Conservation (phyloP, 2,329 filamentous ascomycete genomes). For the Chaetothyriales sp. region DNA sequence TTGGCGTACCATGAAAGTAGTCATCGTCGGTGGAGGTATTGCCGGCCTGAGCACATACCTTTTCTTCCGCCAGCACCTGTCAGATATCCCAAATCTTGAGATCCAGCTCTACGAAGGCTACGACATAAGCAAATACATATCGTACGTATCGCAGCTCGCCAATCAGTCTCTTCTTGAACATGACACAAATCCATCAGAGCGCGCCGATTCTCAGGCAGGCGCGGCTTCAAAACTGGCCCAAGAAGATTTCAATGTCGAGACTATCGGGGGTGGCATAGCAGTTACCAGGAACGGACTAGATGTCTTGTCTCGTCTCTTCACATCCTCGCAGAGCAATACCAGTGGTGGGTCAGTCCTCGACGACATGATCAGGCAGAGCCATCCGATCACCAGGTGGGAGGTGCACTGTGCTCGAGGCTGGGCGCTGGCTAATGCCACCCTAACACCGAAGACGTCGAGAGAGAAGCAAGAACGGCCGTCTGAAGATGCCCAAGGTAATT, state of each 20-base stretch:
- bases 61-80: slow-evolving; percentile 28
- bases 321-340: slow-evolving; percentile 7
- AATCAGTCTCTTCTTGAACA: neutral
- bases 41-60: slow-evolving; percentile 29
- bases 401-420: slow-evolving; percentile 26
- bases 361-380: slow-evolving; percentile 24
- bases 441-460: slow-evolving; percentile 2
- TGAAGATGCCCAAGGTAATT: no score
- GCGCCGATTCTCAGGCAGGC: neutral
- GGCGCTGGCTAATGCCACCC: slow-evolving; percentile 20
- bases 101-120: slow-evolving; percentile 31
- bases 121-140: slow-evolving; percentile 20
- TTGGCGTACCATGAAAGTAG: slow-evolving; percentile 26
- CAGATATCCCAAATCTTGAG: slow-evolving; percentile 17
- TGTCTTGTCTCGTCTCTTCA: slow-evolving; percentile 25
- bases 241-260: slow-evolving; percentile 21
- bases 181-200: neutral
- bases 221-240: neutral
- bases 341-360: slow-evolving; percentile 15
- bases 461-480: no score
- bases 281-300: slow-evolving; percentile 29
- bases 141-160: slow-evolving; percentile 7
- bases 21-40: slow-evolving; percentile 33
- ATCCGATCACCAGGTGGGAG: slow-evolving; percentile 22
- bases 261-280: slow-evolving; percentile 28